Percentiles rank a stretch among this genome's conserved stretches.
Conservation (phyloP, 2,329 filamentous ascomycete species). For the Rhynchosporium agropyri region DNA sequence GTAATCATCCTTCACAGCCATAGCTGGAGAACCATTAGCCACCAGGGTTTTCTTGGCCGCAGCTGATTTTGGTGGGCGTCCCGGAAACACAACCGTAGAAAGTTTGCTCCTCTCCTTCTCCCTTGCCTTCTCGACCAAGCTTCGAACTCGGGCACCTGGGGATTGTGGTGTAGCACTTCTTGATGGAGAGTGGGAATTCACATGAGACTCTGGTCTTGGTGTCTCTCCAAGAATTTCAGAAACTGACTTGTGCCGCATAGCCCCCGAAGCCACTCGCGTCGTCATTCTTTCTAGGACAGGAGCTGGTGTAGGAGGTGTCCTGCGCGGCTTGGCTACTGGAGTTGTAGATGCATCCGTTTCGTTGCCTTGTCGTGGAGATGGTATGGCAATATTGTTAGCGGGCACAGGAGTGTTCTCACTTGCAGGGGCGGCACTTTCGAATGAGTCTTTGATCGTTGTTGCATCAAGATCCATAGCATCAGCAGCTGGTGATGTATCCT, state of each 20-base stretch:
- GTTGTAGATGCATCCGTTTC: conserved; percentile 27
- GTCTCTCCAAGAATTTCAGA: conserved; percentile 70
- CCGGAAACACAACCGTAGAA: conserved; percentile 79
- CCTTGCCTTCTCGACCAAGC: conserved; percentile 45
- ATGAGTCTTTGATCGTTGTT: conserved; percentile 37
- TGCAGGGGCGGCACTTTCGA: conserved; percentile 30
- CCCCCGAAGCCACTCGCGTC: conserved; percentile 70
- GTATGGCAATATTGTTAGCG: conserved; percentile 20
- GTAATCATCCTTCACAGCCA: conserved; percentile 56
- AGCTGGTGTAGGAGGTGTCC: conserved; percentile 34
- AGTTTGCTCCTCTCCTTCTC: conserved; percentile 65
- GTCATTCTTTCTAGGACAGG: conserved; percentile 60
- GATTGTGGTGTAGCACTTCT: conserved; percentile 50
- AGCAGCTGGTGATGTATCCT: conserved; percentile 30
- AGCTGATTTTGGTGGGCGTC: conserved; percentile 55
- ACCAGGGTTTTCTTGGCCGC: conserved; percentile 34
- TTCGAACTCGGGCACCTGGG: conserved; percentile 42
- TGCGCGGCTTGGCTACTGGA: conserved; percentile 32
- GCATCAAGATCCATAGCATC: conserved; percentile 39
- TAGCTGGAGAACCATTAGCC: conserved; percentile 20
- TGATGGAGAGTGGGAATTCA: conserved; percentile 35
- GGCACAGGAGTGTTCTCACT: conserved; percentile 18
- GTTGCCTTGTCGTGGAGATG: conserved; percentile 14
- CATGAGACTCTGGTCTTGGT: conserved; percentile 43
- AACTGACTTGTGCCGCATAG: conserved; percentile 71